Evolutionary conservation across 129 eudicot genomes (phyloP).

Genomic region (Sambucus nigra): DNA sequence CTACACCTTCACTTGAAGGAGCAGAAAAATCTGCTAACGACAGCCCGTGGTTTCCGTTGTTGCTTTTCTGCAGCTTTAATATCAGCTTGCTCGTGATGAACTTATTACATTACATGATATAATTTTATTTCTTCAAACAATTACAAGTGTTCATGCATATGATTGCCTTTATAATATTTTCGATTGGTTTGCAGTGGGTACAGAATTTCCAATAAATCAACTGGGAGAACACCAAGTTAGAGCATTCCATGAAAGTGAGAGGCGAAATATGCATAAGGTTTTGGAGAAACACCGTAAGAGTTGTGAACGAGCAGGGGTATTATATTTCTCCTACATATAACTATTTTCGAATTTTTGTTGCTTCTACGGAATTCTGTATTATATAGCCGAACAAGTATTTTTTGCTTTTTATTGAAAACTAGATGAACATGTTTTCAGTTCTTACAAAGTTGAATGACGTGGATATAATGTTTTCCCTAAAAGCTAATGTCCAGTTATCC

Average conservation of each 20-base stretch:
- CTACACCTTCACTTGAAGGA: no score
- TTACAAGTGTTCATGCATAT: not conserved
- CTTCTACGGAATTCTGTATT: not conserved
- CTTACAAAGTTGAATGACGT: no score
- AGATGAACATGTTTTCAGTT: no score
- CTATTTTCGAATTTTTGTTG: not conserved
- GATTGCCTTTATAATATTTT: not conserved
- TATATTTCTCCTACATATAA: constrained; percentile 11
- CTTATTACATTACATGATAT: no score
- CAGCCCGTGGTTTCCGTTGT: not conserved
- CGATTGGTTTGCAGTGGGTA: constrained; percentile 52
- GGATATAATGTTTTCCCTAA: no score
- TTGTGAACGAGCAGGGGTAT: constrained; percentile 64
- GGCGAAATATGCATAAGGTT: constrained; percentile 48
- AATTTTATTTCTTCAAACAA: no score
- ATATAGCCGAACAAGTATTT: not conserved
- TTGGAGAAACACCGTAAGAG: constrained; percentile 39
- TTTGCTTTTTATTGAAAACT: no score
- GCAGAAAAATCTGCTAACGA: not conserved
- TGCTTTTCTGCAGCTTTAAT: not conserved
- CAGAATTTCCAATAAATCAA: constrained; percentile 33
- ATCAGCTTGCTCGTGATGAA: no score
- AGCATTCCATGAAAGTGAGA: constrained; percentile 46
- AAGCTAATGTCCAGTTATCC: no score
- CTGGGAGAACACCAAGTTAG: constrained; percentile 40